These are phyloP conservation scores for Diaporthe capsici DNA, from an alignment of 2,329 filamentous ascomycete genomes.

Conservation along the genomic window DNA sequence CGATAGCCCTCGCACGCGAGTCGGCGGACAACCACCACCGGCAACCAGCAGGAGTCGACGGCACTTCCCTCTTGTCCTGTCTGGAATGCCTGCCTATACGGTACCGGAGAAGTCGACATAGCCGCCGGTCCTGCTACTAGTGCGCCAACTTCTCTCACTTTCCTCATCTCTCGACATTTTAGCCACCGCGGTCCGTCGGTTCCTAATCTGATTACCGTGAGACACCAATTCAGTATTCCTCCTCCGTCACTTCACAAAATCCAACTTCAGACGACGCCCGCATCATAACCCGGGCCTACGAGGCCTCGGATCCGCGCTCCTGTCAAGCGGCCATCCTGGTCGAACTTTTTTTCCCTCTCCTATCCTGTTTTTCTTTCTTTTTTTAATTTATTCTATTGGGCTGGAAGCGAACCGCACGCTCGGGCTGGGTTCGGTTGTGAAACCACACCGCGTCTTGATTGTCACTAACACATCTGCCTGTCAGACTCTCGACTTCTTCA, in stretches of 20 bases:
- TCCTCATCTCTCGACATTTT: conserved; percentile 2
- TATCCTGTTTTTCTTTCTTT: background rate
- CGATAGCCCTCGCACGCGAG: background rate
- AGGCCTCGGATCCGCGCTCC: conserved; percentile 5
- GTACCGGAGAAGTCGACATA: background rate
- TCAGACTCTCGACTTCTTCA: conserved; percentile 8
- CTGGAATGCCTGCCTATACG: conserved; percentile 2
- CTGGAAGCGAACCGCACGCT: conserved; percentile 11
- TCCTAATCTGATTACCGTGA: background rate
- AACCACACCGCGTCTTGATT: conserved; percentile 14
- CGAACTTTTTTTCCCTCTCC: background rate
- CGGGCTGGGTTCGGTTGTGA: conserved; percentile 10
- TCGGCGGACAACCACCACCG: background rate
- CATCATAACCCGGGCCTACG: background rate
- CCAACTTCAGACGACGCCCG: conserved; percentile 20
- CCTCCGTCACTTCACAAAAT: background rate
- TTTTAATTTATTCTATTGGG: background rate
- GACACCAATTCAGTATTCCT: background rate
- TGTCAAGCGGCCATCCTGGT: background rate
- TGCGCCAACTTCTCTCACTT: background rate
- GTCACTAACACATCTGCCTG: conserved; percentile 6
- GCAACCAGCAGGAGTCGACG: background rate
- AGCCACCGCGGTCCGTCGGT: conserved; percentile 25
- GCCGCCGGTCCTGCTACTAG: conserved; percentile 8
- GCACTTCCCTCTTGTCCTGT: background rate